Evolutionary conservation across 1,284 basidiomycete genomes (phyloP).

Genomic region (Rhizopogon hawkerae): DNA sequence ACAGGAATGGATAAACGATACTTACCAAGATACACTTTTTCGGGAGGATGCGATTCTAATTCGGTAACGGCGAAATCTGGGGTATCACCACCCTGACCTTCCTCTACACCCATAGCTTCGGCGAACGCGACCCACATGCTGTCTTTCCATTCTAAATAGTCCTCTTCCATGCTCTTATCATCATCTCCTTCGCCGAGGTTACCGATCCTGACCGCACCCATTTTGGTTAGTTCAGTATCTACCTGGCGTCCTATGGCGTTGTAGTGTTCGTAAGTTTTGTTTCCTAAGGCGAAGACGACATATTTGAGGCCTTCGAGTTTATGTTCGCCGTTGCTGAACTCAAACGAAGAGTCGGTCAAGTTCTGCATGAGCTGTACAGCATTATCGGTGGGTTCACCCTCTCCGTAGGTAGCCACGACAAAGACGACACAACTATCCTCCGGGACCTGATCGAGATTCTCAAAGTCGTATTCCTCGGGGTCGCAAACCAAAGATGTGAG

Average conservation of each 20-base stretch:
- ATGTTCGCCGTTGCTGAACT: constrained; percentile 76
- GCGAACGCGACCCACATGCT: constrained; percentile 90
- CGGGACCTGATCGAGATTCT: constrained; percentile 87
- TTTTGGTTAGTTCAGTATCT: constrained; percentile 65
- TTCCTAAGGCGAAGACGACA: constrained; percentile 91
- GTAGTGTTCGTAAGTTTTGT: constrained; percentile 95
- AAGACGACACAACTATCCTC: constrained; percentile 85
- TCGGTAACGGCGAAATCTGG: constrained; percentile 92
- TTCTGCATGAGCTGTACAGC: constrained; percentile 94
- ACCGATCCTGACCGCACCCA: constrained; percentile 85
- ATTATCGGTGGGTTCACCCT: constrained; percentile 98
- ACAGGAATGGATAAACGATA: constrained; percentile 9
- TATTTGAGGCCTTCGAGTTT: constrained; percentile 86
- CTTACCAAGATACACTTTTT: constrained; percentile 87
- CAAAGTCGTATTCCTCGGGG: constrained; percentile 96
- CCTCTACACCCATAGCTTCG: constrained; percentile 77
- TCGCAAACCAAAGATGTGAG: constrained; percentile 90
- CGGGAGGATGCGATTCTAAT: constrained; percentile 59
- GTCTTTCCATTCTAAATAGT: constrained; percentile 99
- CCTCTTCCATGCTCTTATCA: constrained; percentile 99
- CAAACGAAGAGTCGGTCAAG: constrained; percentile 77
- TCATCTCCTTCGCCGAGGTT: constrained; percentile 93
- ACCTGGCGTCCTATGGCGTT: constrained; percentile 82
- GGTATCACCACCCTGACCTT: constrained; percentile 92
- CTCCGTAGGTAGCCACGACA: constrained; percentile 97